A percentile compares a stretch with the other conserved stretches of the same genome.
Conservation (phyloP, 495 filamentous ascomycete genomes). For the Aspergillus hancockii region DNA sequence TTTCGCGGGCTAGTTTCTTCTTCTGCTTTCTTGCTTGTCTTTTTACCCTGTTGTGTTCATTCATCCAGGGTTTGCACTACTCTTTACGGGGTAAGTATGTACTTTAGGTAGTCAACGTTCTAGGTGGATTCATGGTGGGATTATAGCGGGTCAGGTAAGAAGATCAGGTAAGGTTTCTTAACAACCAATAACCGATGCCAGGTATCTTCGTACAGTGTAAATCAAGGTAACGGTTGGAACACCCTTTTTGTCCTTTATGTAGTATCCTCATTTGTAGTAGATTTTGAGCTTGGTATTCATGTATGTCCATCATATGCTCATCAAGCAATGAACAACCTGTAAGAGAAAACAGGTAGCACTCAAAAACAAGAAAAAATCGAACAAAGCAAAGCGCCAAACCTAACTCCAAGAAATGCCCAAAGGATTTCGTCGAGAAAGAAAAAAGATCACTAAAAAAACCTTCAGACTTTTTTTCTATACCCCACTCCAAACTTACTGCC, state of each 20-base stretch:
- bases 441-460: conserved; percentile 21
- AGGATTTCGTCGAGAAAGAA: conserved; percentile 26
- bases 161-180: conserved; percentile 67
- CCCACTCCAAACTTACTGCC: conserved; percentile 25
- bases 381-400: conserved; percentile 36
- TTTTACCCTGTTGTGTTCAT: conserved; percentile 23
- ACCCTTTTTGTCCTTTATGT: conserved; percentile 12
- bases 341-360: conserved; percentile 4
- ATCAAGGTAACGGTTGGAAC: conserved; percentile 26
- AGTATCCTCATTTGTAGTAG: conserved; percentile 8
- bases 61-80: conserved; percentile 16
- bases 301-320: conserved; percentile 38
- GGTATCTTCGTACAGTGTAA: conserved; percentile 32
- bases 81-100: conserved; percentile 51
- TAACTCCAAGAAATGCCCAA: conserved; percentile 40
- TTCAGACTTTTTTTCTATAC: conserved; percentile 9
- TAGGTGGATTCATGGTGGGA: conserved; percentile 22
- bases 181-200: conserved; percentile 34
- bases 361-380: conserved; percentile 20
- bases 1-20: conserved; percentile 1
- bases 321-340: conserved; percentile 24
- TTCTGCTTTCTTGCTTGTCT: conserved; percentile 22
- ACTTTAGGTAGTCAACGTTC: conserved; percentile 41
- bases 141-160: conserved; percentile 56
- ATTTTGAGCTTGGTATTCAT: conserved; percentile 30